A percentile compares a stretch with the other conserved stretches of the same genome.
Evolutionary conservation across 1,284 basidiomycete genomes (phyloP).

Genomic region (Rhizoctonia solani): DNA sequence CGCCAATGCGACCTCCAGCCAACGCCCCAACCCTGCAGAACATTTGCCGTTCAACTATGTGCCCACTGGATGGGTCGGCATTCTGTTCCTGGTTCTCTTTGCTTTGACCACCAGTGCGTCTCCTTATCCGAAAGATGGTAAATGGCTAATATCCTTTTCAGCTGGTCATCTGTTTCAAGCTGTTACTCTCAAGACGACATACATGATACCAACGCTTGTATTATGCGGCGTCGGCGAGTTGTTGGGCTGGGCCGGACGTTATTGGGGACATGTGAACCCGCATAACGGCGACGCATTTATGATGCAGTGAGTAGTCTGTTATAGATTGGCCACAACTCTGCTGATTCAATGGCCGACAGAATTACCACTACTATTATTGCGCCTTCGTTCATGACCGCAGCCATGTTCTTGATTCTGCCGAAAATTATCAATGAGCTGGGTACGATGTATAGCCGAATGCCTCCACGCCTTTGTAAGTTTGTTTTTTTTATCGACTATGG

Average conservation of each 20-base stretch:
- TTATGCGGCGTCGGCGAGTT: constrained; percentile 58
- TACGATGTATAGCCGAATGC: constrained; percentile 45
- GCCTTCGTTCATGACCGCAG: constrained; percentile 35
- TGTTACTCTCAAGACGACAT: constrained; percentile 53
- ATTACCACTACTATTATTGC: constrained; percentile 31
- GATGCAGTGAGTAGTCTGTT: constrained; percentile 50
- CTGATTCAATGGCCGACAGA: neutral
- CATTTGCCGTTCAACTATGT: constrained; percentile 29
- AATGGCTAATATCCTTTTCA: constrained; percentile 35
- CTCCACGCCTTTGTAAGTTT: constrained; percentile 41
- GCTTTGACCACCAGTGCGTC: constrained; percentile 22
- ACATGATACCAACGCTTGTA: constrained; percentile 57
- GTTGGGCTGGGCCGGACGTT: constrained; percentile 45
- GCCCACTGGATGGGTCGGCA: constrained; percentile 36
- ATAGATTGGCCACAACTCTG: neutral
- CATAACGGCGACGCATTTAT: constrained; percentile 46
- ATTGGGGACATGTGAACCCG: constrained; percentile 39
- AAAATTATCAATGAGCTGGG: constrained; percentile 45
- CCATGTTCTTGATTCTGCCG: constrained; percentile 43
- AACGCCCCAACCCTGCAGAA: neutral
- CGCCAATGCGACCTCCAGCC: neutral
- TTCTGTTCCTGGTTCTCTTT: constrained; percentile 37
- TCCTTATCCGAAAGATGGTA: neutral
- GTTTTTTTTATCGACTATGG: neutral
- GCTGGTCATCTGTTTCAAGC: constrained; percentile 54